Percentiles rank a stretch among this genome's conserved stretches.
Conservation (phyloP, 2,329 filamentous ascomycete species). For the Lasiodiplodia theobromae region DNA sequence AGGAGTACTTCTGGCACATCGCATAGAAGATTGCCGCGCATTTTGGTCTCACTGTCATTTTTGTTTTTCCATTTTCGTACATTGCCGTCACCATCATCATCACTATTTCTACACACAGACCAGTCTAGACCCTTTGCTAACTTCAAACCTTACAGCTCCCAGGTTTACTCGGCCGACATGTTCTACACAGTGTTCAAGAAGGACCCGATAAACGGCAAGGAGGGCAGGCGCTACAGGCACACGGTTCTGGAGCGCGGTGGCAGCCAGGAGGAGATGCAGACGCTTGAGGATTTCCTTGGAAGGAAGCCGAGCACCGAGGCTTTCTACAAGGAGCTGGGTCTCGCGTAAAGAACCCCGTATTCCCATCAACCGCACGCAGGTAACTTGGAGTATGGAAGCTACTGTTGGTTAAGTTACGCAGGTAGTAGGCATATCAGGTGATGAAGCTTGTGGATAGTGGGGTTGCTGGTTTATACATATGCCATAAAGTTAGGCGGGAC, state of each 20-base stretch:
- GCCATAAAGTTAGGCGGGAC: no score
- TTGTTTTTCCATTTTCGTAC: neutral
- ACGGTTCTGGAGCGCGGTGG: slow-evolving; percentile 80
- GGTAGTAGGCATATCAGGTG: no score
- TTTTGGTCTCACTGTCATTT: neutral
- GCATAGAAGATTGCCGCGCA: neutral
- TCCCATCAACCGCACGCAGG: no score
- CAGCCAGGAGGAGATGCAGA: slow-evolving; percentile 80
- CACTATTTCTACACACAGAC: neutral
- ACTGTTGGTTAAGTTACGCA: no score
- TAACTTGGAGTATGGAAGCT: no score
- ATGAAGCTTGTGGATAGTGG: no score
- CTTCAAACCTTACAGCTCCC: slow-evolving; percentile 57
- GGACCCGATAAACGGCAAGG: slow-evolving; percentile 77
- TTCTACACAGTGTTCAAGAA: slow-evolving; percentile 81
- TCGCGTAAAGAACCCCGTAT: slow-evolving; percentile 31
- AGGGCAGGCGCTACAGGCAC: slow-evolving; percentile 78
- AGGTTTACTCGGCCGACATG: slow-evolving; percentile 87
- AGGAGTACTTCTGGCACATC: neutral
- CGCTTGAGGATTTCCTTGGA: slow-evolving; percentile 78
- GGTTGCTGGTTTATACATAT: no score
- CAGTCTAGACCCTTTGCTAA: neutral
- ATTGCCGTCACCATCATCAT: neutral
- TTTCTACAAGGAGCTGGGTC: slow-evolving; percentile 81
- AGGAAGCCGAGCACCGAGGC: slow-evolving; percentile 78